phyloP scores from a whole-genome alignment of 352 stramenopile genomes.

The Thalassiosira mediterranea region DNA sequence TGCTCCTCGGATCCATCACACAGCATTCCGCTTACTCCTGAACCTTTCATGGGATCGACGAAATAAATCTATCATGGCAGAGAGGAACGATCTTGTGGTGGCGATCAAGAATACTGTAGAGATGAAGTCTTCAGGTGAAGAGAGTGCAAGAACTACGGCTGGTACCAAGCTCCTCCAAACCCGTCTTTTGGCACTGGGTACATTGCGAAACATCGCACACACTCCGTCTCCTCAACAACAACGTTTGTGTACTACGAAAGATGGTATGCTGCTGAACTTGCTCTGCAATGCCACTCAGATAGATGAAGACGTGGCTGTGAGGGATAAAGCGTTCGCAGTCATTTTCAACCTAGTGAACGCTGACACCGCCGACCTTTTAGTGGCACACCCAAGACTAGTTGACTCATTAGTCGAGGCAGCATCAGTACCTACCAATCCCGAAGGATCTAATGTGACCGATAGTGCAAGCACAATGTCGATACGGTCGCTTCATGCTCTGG shows the following conservation, averaged over 20 bases:
- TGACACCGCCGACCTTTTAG: not conserved
- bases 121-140: conserved; percentile 3
- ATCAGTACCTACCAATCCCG: no score
- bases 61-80: conserved; percentile 4
- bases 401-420: not conserved
- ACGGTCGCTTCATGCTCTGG: no score
- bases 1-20: conserved; percentile 12
- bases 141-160: not conserved
- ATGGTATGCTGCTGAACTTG: conserved; percentile 4
- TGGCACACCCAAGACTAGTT: not conserved
- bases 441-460: no score
- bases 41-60: conserved; percentile 10
- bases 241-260: not conserved
- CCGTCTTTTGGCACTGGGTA: conserved; percentile 2
- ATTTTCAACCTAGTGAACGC: conserved; percentile 1
- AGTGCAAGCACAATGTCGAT: no score
- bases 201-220: conserved; percentile 7
- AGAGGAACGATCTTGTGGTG: not conserved
- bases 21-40: conserved; percentile 17
- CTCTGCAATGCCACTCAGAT: not conserved
- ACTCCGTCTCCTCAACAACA: conserved; percentile 1
- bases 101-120: not conserved
- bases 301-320: not conserved
- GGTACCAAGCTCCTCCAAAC: conserved; percentile 6
- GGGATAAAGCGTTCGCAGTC: conserved; percentile 8